Evolutionary conservation across 768 basidiomycete species (phyloP).

Genomic region (Boletus vinaceobasis): DNA sequence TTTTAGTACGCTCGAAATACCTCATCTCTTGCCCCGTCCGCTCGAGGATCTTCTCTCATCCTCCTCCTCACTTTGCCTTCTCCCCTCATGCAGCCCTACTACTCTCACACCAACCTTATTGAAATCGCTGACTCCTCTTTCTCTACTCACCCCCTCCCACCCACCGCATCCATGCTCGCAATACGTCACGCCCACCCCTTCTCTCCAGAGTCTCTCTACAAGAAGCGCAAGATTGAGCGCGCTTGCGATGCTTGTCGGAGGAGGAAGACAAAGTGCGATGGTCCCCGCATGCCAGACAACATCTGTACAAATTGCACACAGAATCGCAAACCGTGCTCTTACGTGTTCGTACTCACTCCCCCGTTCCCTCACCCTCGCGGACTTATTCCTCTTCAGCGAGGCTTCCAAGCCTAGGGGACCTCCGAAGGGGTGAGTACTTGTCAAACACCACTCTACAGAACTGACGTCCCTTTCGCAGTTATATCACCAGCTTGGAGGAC

Average conservation of each 20-base stretch:
- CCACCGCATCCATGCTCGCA: constrained; percentile 8
- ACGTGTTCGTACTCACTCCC: constrained; percentile 42
- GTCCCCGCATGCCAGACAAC: constrained; percentile 47
- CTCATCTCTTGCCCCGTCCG: background rate
- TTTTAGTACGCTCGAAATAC: background rate
- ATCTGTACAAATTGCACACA: constrained; percentile 58
- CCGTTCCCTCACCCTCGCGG: background rate
- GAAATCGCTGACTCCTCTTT: constrained; percentile 23
- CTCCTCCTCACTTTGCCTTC: background rate
- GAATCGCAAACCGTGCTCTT: constrained; percentile 52
- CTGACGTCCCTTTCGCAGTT: constrained; percentile 33
- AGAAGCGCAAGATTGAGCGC: constrained; percentile 49
- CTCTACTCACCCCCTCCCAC: background rate
- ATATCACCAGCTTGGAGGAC: constrained; percentile 58
- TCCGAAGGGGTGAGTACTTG: constrained; percentile 56
- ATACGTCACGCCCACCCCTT: constrained; percentile 1
- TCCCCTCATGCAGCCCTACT: constrained; percentile 20
- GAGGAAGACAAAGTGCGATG: constrained; percentile 61
- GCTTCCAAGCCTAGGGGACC: constrained; percentile 63
- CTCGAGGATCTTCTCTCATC: no score
- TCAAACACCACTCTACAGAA: background rate
- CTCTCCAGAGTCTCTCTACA: constrained; percentile 21
- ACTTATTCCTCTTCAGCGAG: constrained; percentile 39
- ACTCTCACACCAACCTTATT: constrained; percentile 22
- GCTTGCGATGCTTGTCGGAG: constrained; percentile 60